Percentiles rank a stretch among this genome's conserved stretches.
Conservation (phyloP, 306 rosid species). For the Quercus gilva region DNA sequence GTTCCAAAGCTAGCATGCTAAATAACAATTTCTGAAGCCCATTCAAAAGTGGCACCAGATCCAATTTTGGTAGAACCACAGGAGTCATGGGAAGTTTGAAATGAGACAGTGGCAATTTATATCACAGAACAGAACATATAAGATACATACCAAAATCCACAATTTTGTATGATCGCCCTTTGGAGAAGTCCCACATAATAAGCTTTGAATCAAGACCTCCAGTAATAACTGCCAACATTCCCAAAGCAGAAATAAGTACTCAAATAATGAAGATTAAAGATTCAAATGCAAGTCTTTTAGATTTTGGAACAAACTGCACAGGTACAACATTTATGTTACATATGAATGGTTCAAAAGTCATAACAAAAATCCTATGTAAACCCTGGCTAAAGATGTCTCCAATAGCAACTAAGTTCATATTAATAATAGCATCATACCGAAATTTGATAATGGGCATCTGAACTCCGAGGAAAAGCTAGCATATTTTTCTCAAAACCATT, state of each 20-base stretch:
- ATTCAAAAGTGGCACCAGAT: background rate
- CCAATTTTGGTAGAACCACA: background rate
- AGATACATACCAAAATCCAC: slow-evolving; percentile 59
- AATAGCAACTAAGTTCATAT: background rate
- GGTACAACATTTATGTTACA: background rate
- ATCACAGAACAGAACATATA: slow-evolving; percentile 7
- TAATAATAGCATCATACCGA: background rate
- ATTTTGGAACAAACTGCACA: slow-evolving; percentile 1
- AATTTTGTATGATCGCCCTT: slow-evolving; percentile 66
- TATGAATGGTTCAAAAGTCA: background rate
- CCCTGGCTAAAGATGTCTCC: background rate
- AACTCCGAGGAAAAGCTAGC: no score
- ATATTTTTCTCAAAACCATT: no score
- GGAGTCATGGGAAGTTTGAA: background rate
- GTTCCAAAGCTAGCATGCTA: background rate
- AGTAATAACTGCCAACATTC: slow-evolving; percentile 57
- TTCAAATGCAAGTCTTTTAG: slow-evolving; percentile 11
- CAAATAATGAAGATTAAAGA: background rate
- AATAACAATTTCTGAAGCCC: background rate
- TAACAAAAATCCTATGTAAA: background rate
- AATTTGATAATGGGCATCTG: no score
- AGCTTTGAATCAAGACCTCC: slow-evolving; percentile 94
- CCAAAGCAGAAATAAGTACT: slow-evolving; percentile 16
- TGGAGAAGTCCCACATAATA: slow-evolving; percentile 88
- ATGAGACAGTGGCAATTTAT: background rate